Evolutionary conservation across 148 eudicot species (phyloP).

Genomic region (Euryodendron excelsum): DNA sequence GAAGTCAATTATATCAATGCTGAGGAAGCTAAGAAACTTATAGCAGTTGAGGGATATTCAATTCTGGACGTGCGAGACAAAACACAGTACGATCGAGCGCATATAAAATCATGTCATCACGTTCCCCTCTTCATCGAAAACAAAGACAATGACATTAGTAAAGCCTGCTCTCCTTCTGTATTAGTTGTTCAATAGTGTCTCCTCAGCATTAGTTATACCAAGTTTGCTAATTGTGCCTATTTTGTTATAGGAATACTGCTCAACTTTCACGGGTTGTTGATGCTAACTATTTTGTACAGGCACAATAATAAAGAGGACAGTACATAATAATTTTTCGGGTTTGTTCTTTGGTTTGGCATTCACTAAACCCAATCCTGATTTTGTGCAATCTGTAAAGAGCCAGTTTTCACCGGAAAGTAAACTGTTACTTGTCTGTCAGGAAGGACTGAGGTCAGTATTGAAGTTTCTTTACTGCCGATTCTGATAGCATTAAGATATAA

Average conservation of each 20-base stretch:
- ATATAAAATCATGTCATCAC: slow-evolving; percentile 76
- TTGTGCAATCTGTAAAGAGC: slow-evolving; percentile 69
- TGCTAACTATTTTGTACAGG: slow-evolving; percentile 43
- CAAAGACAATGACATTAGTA: slow-evolving; percentile 78
- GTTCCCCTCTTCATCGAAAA: slow-evolving; percentile 86
- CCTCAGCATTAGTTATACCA: not conserved
- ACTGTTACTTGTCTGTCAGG: slow-evolving; percentile 83
- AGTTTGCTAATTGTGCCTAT: not conserved
- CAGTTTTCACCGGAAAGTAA: slow-evolving; percentile 77
- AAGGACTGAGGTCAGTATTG: slow-evolving; percentile 69
- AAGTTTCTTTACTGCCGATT: not conserved
- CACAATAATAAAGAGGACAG: slow-evolving; percentile 66
- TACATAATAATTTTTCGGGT: slow-evolving; percentile 89
- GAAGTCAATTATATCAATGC: slow-evolving; percentile 63
- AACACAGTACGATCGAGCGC: slow-evolving; percentile 74
- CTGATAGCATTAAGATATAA: not conserved
- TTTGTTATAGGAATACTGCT: not conserved
- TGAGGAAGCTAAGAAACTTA: slow-evolving; percentile 81
- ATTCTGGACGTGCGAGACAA: slow-evolving; percentile 78
- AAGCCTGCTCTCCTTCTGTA: not conserved
- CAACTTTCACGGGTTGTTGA: not conserved
- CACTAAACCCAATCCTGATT: slow-evolving; percentile 89
- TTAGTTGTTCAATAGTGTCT: not conserved
- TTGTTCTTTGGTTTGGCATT: slow-evolving; percentile 82
- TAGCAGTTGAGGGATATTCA: slow-evolving; percentile 62